Conservation (phyloP, 352 stramenopile genomes). For the Salisapilia sapeloensis region DNA sequence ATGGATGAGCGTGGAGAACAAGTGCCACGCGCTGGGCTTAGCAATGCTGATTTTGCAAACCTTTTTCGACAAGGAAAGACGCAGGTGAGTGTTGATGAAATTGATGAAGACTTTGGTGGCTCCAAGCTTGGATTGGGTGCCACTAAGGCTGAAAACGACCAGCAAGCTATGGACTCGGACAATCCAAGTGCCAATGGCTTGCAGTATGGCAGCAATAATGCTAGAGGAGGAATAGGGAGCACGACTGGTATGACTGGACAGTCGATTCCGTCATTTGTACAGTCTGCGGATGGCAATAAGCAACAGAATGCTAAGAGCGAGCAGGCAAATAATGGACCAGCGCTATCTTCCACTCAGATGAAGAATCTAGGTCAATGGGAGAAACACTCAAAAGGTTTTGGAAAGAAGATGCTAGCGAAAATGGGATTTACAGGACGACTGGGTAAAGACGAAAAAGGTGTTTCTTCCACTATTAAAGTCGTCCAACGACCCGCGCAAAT, state of each 20-base stretch:
- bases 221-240: no score
- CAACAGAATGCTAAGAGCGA: background rate
- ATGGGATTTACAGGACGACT: conserved; percentile 92
- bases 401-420: conserved; percentile 90
- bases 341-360: background rate
- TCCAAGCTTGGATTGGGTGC: background rate
- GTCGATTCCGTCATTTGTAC: no score
- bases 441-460: conserved; percentile 84
- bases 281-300: background rate
- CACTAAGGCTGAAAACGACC: background rate
- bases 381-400: conserved; percentile 94
- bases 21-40: conserved; percentile 16
- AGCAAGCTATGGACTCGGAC: background rate
- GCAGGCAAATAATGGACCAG: background rate
- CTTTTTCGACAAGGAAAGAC: conserved; percentile 33
- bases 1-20: no score
- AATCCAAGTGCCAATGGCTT: no score
- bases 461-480: conserved; percentile 87
- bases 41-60: conserved; percentile 67
- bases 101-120: conserved; percentile 1
- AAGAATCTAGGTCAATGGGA: conserved; percentile 46
- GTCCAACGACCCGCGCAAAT: conserved; percentile 85
- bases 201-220: no score
- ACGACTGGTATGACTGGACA: no score
- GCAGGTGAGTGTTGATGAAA: conserved; percentile 3